A percentile compares a stretch with the other conserved stretches of the same genome.
Evolutionary conservation across 305 asterid species (phyloP).

Genomic region (Fraxinus ornus): DNA sequence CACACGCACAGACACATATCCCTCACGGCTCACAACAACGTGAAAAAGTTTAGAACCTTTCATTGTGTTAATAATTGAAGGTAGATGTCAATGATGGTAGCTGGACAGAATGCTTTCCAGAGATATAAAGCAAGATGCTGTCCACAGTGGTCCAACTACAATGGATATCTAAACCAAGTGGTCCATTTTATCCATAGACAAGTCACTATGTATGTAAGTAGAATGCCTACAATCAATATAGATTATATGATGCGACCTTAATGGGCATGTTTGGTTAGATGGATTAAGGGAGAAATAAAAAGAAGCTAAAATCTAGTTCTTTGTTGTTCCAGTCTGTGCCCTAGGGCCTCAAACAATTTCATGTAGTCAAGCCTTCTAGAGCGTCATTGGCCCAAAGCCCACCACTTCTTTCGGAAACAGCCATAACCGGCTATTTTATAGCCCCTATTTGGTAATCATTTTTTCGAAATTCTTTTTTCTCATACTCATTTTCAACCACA

Average conservation of each 20-base stretch:
- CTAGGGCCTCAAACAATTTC: not conserved
- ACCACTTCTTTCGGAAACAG: not conserved
- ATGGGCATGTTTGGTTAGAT: not conserved
- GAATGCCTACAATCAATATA: slow-evolving; percentile 8
- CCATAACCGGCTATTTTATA: not conserved
- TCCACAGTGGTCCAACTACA: slow-evolving; percentile 48
- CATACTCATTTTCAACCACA: no score
- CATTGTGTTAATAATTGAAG: slow-evolving; percentile 36
- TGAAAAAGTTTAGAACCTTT: slow-evolving; percentile 16
- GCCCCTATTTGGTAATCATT: no score
- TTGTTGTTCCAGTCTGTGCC: not conserved
- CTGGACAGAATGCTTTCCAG: slow-evolving; percentile 36
- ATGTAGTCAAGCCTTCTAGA: not conserved
- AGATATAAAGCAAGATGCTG: slow-evolving; percentile 26
- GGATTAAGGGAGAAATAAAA: not conserved
- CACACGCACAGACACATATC: not conserved
- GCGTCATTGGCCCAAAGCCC: not conserved
- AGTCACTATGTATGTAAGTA: slow-evolving; percentile 3
- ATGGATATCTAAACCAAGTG: slow-evolving; percentile 39
- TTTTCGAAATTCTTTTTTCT: no score
- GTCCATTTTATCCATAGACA: slow-evolving; percentile 38
- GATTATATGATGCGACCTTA: not conserved
- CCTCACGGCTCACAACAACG: not conserved
- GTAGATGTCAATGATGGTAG: slow-evolving; percentile 29
- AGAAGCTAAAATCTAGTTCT: not conserved